Evolutionary conservation across 129 eudicot species (phyloP), one percentile per base, ranked within the genome.

Genomic region (Centrapalus pauciflorus): DNA sequence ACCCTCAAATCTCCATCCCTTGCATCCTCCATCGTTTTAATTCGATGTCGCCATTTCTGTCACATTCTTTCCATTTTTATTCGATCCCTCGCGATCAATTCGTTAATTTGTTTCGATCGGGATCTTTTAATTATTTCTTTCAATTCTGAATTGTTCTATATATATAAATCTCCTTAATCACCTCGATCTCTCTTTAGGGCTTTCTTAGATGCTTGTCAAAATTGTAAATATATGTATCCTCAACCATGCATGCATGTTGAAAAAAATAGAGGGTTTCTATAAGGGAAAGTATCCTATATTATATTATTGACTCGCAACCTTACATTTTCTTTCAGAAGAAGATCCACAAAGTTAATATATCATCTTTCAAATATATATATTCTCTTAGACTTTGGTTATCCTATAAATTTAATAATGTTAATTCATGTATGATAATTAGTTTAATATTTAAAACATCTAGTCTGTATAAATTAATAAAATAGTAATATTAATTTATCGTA

Each of bases 1-100:
- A 88, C 88, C 80, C 96, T 71, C 16, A 81, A 26, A 77, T 88
- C 96, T 52, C 86, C 79, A 71, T 79, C 81, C 84, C 85, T 84
- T 63, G 28, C 78, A 58, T 73, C 91, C 83, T 81, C 90, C 95
- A 84, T 87, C 50, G 20, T 33, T 58, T 38, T 55, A 69, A 70
- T 48, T 64, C 37, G 25, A 45, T 73, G 67, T 70, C 61, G 54
- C 66, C 70, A 69, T 71, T 29, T 30, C 50, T 51, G 17, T 61
- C 46, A 16, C 20, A 16, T 41, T 63, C 34, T 80, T 25, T 76
- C 67, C 41, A 21, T n/a, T n/a, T n/a, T 75, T 32, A 66, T 57
- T 57, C 41, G 61, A 75, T 66, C 46, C 55, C 33, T 1, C 45
- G 48, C 33, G 20, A 11, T 43, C 17, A 9, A 9, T 32, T 20